These are phyloP conservation scores for Lentinula edodes DNA, from an alignment of 768 basidiomycete genomes.

Conservation along the genomic window DNA sequence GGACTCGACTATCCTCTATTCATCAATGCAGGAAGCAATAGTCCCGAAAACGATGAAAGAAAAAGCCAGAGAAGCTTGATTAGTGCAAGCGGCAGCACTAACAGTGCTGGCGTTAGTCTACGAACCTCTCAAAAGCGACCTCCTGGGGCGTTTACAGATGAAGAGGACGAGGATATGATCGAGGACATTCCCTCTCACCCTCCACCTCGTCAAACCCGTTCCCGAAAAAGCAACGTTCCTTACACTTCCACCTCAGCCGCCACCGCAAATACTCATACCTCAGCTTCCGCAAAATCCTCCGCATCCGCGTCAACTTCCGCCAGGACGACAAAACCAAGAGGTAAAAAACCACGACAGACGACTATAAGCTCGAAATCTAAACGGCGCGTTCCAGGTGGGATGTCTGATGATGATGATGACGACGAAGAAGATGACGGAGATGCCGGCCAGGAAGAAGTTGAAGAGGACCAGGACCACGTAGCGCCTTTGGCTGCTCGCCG, in stretches of 20 bases:
- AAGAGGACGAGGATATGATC: slow-evolving; percentile 1
- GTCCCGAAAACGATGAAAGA: not conserved
- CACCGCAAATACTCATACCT: not conserved
- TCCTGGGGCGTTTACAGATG: slow-evolving; percentile 3
- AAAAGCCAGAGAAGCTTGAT: not conserved
- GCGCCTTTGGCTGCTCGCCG: not conserved
- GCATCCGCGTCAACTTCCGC: not conserved
- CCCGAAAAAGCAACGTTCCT: not conserved
- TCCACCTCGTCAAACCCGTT: not conserved
- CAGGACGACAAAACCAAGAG: not conserved
- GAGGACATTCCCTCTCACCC: not conserved
- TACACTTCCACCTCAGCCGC: not conserved
- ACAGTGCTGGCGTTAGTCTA: not conserved
- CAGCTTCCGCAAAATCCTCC: not conserved
- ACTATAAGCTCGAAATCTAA: not conserved
- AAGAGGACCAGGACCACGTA: not conserved
- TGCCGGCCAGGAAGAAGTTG: not conserved
- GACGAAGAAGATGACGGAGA: not conserved
- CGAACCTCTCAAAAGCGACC: not conserved
- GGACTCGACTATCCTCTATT: slow-evolving; percentile 1
- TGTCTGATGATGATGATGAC: slow-evolving; percentile 3
- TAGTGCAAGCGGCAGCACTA: not conserved
- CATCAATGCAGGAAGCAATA: not conserved
- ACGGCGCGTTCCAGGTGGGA: slow-evolving; percentile 2
- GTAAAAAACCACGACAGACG: not conserved